Evolutionary conservation across 2,329 filamentous ascomycete species (phyloP).

Genomic region (Penicillium sp.): DNA sequence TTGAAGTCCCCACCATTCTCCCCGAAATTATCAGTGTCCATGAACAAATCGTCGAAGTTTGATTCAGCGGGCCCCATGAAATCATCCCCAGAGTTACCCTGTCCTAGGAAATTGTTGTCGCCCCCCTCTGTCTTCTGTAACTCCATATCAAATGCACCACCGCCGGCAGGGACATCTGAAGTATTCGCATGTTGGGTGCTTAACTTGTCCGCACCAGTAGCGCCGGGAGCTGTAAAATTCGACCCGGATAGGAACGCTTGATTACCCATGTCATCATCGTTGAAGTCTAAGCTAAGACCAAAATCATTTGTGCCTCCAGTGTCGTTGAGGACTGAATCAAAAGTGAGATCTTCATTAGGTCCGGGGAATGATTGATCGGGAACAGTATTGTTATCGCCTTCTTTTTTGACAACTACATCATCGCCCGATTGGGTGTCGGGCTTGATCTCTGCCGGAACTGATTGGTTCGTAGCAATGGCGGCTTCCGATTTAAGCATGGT

Average conservation of each 20-base stretch:
- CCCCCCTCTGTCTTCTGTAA: conserved; percentile 28
- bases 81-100: conserved; percentile 31
- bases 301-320: conserved; percentile 36
- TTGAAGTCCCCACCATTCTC: conserved; percentile 33
- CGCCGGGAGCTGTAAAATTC: conserved; percentile 25
- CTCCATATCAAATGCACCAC: conserved; percentile 40
- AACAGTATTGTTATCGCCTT: conserved; percentile 17
- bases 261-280: conserved; percentile 39
- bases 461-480: conserved; percentile 6
- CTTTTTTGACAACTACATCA: conserved; percentile 22
- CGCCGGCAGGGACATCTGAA: conserved; percentile 25
- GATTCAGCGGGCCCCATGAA: conserved; percentile 43
- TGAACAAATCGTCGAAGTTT: conserved; percentile 47
- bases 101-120: conserved; percentile 16
- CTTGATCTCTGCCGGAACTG: conserved; percentile 13
- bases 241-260: conserved; percentile 39
- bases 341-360: conserved; percentile 38
- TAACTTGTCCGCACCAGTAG: conserved; percentile 13
- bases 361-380: conserved; percentile 27
- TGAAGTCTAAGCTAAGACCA: conserved; percentile 41
- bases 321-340: conserved; percentile 42
- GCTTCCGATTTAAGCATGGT: conserved; percentile 19
- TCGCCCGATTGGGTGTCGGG: conserved; percentile 8
- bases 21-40: conserved; percentile 40
- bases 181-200: conserved; percentile 15